Evolutionary conservation across 225 moss, liverwort and hornwort species (phyloP).

Genomic region (Lunularia cruciata): DNA sequence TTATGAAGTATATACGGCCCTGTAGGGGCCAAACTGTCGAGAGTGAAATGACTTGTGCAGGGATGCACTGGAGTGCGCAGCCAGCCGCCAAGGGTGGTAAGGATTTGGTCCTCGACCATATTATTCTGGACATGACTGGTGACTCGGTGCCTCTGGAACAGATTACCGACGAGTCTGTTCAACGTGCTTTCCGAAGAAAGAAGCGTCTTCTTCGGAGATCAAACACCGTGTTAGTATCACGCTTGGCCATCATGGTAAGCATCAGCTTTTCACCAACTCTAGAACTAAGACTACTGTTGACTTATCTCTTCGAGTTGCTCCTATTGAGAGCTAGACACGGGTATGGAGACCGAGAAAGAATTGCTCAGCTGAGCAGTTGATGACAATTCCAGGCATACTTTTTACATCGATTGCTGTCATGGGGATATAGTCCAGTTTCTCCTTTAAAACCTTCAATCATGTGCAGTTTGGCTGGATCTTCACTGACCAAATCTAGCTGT

Average conservation of each 20-base stretch:
- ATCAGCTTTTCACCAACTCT: constrained; percentile 1
- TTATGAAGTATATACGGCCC: constrained; percentile 17
- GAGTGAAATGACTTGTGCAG: constrained; percentile 13
- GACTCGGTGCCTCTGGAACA: constrained; percentile 33
- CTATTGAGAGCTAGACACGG: no score
- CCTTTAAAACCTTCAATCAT: no score
- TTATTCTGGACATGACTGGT: constrained; percentile 46
- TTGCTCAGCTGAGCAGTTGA: no score
- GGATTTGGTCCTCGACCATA: constrained; percentile 41
- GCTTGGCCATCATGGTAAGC: constrained; percentile 44
- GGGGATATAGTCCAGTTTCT: no score
- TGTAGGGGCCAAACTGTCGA: constrained; percentile 13
- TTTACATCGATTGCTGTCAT: no score
- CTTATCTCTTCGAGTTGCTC: no score
- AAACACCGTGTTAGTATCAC: constrained; percentile 39
- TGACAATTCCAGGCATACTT: no score
- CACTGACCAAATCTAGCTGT: no score
- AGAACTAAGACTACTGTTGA: no score
- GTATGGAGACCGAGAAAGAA: no score
- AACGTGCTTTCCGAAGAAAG: constrained; percentile 33
- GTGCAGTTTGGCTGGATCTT: no score
- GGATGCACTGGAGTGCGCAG: constrained; percentile 16
- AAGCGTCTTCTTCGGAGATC: constrained; percentile 38
- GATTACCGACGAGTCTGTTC: constrained; percentile 28
- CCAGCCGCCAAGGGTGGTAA: constrained; percentile 12